Percentiles rank a stretch among this genome's conserved stretches.
phyloP scores from a whole-genome alignment of 169 alveolate species.

The Plasmodium falciparum region DNA sequence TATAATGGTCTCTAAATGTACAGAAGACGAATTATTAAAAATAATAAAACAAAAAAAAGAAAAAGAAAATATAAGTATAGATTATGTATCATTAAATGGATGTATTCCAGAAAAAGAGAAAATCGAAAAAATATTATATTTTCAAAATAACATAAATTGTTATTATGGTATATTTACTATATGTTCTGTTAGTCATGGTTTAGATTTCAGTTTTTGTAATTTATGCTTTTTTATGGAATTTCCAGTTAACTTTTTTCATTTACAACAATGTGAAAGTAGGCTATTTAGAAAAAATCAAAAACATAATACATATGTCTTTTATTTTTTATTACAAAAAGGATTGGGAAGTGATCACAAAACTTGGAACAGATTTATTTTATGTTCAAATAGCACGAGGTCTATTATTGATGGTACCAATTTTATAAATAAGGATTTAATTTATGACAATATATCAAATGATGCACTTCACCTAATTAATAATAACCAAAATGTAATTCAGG shows the following conservation, averaged over 20 bases:
- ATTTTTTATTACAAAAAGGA: constrained; percentile 55
- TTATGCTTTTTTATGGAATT: constrained; percentile 58
- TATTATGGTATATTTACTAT: constrained; percentile 60
- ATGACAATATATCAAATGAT: constrained; percentile 38
- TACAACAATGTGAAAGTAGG: constrained; percentile 68
- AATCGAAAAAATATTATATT: constrained; percentile 42
- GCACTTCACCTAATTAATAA: background rate
- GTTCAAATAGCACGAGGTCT: constrained; percentile 64
- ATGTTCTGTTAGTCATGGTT: constrained; percentile 55
- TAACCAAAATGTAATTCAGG: background rate
- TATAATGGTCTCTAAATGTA: constrained; percentile 27
- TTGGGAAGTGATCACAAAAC: constrained; percentile 62
- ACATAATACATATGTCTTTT: constrained; percentile 40
- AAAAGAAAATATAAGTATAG: constrained; percentile 18
- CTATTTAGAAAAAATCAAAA: constrained; percentile 49
- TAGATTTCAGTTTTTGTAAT: constrained; percentile 64
- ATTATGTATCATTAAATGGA: constrained; percentile 42
- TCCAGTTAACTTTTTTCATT: constrained; percentile 53
- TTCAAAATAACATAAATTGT: constrained; percentile 18
- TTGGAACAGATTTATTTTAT: constrained; percentile 36
- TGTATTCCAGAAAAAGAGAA: constrained; percentile 39
- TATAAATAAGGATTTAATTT: constrained; percentile 26
- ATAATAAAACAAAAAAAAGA: constrained; percentile 46
- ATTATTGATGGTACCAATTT: constrained; percentile 26
- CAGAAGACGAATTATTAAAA: constrained; percentile 53